phyloP scores from a whole-genome alignment of 371 early-diverging fungal species.

The Blakeslea trispora region DNA sequence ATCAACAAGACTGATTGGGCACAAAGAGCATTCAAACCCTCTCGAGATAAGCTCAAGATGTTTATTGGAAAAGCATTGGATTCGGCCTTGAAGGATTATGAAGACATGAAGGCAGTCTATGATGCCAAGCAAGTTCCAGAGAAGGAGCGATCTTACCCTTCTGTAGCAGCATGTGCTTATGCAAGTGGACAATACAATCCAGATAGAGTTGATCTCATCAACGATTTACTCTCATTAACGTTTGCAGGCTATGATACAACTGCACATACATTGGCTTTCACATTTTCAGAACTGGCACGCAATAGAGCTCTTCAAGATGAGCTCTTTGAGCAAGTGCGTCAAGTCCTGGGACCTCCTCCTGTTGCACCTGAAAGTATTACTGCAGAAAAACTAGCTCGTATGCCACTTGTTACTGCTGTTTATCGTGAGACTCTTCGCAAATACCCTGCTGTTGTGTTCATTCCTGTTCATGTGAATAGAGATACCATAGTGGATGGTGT shows the following conservation, averaged over 20 bases:
- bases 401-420: conserved; percentile 49
- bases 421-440: conserved; percentile 50
- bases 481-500: conserved; percentile 41
- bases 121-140: conserved; percentile 12
- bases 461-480: conserved; percentile 50
- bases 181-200: conserved; percentile 38
- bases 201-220: conserved; percentile 34
- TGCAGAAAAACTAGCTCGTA: conserved; percentile 38
- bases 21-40: conserved; percentile 32
- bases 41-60: conserved; percentile 38
- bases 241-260: conserved; percentile 56
- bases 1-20: conserved; percentile 49
- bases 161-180: conserved; percentile 43
- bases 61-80: conserved; percentile 43
- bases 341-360: conserved; percentile 46
- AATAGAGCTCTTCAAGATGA: conserved; percentile 40
- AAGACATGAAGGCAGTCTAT: conserved; percentile 11
- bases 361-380: conserved; percentile 37
- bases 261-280: conserved; percentile 49
- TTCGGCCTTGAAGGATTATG: conserved; percentile 27
- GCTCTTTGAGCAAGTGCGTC: conserved; percentile 38
- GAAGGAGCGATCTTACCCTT: conserved; percentile 21
- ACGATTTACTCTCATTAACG: conserved; percentile 42
- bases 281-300: conserved; percentile 48
- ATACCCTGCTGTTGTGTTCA: conserved; percentile 52